Conservation (phyloP, 805 yeast genomes). For the Grigorovia jiainica region DNA sequence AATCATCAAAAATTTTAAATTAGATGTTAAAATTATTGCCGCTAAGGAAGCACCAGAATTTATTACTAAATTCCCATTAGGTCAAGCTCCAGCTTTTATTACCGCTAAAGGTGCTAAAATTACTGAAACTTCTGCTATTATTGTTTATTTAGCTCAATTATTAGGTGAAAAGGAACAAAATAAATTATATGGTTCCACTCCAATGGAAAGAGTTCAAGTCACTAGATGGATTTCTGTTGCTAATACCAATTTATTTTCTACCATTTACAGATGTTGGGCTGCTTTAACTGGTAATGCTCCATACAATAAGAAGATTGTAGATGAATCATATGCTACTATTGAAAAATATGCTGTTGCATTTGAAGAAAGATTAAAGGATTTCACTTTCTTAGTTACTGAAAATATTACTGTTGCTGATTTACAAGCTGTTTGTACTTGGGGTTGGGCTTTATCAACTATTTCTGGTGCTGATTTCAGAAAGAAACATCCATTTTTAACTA, state of each 20-base stretch:
- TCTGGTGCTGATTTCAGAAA: slow-evolving; percentile 60
- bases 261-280: slow-evolving; percentile 39
- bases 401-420: slow-evolving; percentile 36
- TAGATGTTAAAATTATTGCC: slow-evolving; percentile 48
- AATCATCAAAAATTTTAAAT: slow-evolving; percentile 46
- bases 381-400: slow-evolving; percentile 73
- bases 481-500: slow-evolving; percentile 49
- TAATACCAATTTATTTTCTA: slow-evolving; percentile 54
- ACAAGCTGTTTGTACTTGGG: slow-evolving; percentile 13
- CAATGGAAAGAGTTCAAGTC: slow-evolving; percentile 49
- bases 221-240: slow-evolving; percentile 69
- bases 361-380: slow-evolving; percentile 50
- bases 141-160: slow-evolving; percentile 12
- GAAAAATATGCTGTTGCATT: slow-evolving; percentile 34
- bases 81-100: slow-evolving; percentile 56
- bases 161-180: slow-evolving; percentile 28
- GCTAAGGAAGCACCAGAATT: slow-evolving; percentile 23
- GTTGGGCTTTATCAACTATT: slow-evolving; percentile 34
- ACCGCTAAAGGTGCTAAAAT: slow-evolving; percentile 70
- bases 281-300: slow-evolving; percentile 56
- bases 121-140: slow-evolving; percentile 52
- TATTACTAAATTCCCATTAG: slow-evolving; percentile 50
- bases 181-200: slow-evolving; percentile 52
- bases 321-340: slow-evolving; percentile 33
- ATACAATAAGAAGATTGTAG: slow-evolving; percentile 69